Evolutionary conservation across 192 early-diverging fungal genomes (phyloP).

Genomic region (Physocladia obscura): DNA sequence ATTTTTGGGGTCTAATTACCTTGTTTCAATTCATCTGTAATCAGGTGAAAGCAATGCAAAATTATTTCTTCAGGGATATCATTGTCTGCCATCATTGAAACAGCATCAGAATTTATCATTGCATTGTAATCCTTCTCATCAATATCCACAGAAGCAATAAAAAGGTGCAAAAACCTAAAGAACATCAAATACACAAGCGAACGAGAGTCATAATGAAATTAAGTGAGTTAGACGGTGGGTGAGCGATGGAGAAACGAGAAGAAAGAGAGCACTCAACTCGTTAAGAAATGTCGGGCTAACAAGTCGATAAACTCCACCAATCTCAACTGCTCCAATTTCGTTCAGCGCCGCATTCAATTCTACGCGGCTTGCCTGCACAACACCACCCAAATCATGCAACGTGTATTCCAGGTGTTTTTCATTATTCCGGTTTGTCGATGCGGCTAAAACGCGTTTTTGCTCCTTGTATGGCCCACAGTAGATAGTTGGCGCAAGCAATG

Average conservation of each 20-base stretch:
- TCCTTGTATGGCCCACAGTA: constrained; percentile 7
- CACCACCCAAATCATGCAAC: neutral
- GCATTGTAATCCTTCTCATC: constrained; percentile 3
- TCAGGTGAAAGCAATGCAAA: constrained; percentile 13
- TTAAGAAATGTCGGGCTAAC: constrained; percentile 29
- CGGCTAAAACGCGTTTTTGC: neutral
- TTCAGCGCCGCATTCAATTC: constrained; percentile 29
- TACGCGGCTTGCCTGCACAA: constrained; percentile 31
- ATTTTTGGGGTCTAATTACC: neutral
- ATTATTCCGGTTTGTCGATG: neutral
- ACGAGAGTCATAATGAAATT: neutral
- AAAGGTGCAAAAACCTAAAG: too few species aligned
- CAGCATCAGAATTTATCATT: neutral
- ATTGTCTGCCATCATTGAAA: constrained; percentile 31
- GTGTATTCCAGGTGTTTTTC: neutral
- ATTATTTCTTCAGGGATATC: constrained; percentile 30
- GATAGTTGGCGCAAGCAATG: neutral
- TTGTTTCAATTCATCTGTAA: constrained; percentile 4
- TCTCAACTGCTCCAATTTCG: constrained; percentile 25
- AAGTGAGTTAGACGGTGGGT: neutral
- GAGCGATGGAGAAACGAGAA: neutral
- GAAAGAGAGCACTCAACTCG: neutral
- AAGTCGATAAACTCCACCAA: constrained; percentile 29
- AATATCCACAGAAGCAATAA: constrained; percentile 4
- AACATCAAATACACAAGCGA: neutral